phyloP scores from a whole-genome alignment of 805 yeast genomes.

The Cyberlindnera sargentensis region DNA sequence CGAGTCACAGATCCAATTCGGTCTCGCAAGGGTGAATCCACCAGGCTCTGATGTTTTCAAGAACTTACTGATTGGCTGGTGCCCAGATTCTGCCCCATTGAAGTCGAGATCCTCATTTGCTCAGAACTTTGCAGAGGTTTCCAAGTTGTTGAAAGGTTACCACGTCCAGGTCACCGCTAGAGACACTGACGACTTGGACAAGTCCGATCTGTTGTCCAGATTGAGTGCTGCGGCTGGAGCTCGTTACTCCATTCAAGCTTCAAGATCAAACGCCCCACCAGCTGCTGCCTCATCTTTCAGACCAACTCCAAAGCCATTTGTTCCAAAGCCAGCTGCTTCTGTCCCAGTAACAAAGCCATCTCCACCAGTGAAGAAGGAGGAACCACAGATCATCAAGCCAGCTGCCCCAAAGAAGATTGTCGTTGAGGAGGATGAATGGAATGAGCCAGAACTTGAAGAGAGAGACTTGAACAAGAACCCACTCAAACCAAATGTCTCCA shows the following conservation, averaged over 20 bases:
- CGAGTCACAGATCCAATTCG: conserved; percentile 86
- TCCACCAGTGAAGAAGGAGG: conserved; percentile 9
- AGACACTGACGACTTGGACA: conserved; percentile 82
- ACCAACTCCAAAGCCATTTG: conserved; percentile 25
- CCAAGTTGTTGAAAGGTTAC: conserved; percentile 68
- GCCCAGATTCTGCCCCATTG: conserved; percentile 91
- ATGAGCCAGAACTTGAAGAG: conserved; percentile 38
- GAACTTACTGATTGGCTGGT: conserved; percentile 85
- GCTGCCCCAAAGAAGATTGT: conserved; percentile 10
- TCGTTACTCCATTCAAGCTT: conserved; percentile 65
- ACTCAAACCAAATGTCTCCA: conserved; percentile 34
- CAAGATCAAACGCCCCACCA: conserved; percentile 27
- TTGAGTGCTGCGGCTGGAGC: conserved; percentile 95
- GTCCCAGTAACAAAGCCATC: conserved; percentile 16
- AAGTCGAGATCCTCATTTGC: conserved; percentile 73
- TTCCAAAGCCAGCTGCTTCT: conserved; percentile 15
- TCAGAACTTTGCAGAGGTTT: conserved; percentile 67
- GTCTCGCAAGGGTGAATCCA: conserved; percentile 79
- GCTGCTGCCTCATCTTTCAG: conserved; percentile 21
- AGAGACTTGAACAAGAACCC: conserved; percentile 45
- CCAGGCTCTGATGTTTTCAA: conserved; percentile 90
- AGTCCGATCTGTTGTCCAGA: conserved; percentile 63
- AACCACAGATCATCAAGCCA: conserved; percentile 20
- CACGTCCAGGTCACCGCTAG: conserved; percentile 98
- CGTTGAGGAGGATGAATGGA: conserved; percentile 34